A percentile compares a stretch with the other conserved stretches of the same genome.
These are phyloP conservation scores for Ambrosia artemisiifolia DNA, from an alignment of 129 eudicot species.

Conservation along the genomic window DNA sequence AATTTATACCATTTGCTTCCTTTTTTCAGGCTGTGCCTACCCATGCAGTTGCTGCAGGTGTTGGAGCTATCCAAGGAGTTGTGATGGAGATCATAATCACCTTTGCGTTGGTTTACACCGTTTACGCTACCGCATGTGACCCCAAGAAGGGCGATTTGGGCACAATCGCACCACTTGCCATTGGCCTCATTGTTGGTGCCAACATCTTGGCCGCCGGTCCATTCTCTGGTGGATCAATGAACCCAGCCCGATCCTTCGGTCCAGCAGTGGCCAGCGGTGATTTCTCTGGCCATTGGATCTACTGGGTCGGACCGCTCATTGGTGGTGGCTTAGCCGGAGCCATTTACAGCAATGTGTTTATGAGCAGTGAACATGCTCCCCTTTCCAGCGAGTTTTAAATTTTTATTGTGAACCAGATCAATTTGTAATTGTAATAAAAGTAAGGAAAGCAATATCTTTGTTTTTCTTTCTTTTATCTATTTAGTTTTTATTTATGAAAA, in stretches of 20 bases:
- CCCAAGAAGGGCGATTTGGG: conserved; percentile 76
- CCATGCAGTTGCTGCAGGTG: conserved; percentile 41
- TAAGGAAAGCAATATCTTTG: conserved; percentile 17
- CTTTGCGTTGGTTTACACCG: conserved; percentile 49
- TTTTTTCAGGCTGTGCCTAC: conserved; percentile 43
- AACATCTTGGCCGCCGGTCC: conserved; percentile 85
- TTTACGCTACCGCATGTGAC: conserved; percentile 58
- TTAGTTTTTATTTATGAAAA: neutral
- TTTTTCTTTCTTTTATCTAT: conserved; percentile 28
- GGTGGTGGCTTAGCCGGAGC: conserved; percentile 69
- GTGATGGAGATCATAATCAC: conserved; percentile 49
- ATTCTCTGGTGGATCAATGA: conserved; percentile 84
- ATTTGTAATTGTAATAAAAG: conserved; percentile 25
- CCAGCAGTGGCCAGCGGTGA: conserved; percentile 66
- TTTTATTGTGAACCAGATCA: neutral
- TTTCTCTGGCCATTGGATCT: conserved; percentile 55
- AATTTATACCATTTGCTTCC: neutral
- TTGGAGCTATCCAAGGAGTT: conserved; percentile 41
- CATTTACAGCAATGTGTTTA: conserved; percentile 48
- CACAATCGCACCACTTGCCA: conserved; percentile 58
- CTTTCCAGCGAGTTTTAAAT: conserved; percentile 40
- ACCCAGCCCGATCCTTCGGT: conserved; percentile 76
- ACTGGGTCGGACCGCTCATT: conserved; percentile 74
- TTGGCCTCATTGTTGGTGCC: conserved; percentile 82
- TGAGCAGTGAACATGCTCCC: conserved; percentile 54